A percentile compares a stretch with the other conserved stretches of the same genome.
Evolutionary conservation across 2,329 filamentous ascomycete genomes (phyloP).

Genomic region (Dactylellina parvicollis): DNA sequence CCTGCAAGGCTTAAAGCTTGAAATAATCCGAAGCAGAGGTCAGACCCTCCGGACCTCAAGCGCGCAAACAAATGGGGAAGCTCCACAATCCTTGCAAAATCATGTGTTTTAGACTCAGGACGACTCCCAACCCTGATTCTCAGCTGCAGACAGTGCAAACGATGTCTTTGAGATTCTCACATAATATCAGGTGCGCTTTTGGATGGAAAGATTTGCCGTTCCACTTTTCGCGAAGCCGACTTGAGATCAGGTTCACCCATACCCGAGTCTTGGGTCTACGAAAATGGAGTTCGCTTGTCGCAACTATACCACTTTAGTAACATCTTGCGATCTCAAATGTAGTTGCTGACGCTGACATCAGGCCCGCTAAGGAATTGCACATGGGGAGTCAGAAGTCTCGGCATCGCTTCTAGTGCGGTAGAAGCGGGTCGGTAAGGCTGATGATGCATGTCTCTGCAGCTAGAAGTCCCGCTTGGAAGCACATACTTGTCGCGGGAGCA

Average conservation of each 20-base stretch:
- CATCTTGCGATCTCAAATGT: constrained; percentile 13
- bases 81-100: background rate
- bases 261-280: background rate
- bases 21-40: background rate
- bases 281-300: constrained; percentile 13
- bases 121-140: background rate
- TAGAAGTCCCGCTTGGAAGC: no score
- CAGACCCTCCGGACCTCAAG: background rate
- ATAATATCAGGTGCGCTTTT: constrained; percentile 29
- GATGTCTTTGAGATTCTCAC: background rate
- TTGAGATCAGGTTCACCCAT: no score
- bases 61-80: constrained; percentile 1
- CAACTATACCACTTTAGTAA: constrained; percentile 20
- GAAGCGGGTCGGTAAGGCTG: background rate
- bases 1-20: background rate
- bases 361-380: background rate
- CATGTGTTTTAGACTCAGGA: constrained; percentile 10
- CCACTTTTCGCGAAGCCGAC: background rate
- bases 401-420: background rate
- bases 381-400: background rate
- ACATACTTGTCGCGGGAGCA: no score
- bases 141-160: background rate
- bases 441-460: background rate
- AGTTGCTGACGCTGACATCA: constrained; percentile 18
- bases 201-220: background rate